These are phyloP conservation scores for Populus tremula DNA, from an alignment of 345 rosid species.

Conservation along the genomic window DNA sequence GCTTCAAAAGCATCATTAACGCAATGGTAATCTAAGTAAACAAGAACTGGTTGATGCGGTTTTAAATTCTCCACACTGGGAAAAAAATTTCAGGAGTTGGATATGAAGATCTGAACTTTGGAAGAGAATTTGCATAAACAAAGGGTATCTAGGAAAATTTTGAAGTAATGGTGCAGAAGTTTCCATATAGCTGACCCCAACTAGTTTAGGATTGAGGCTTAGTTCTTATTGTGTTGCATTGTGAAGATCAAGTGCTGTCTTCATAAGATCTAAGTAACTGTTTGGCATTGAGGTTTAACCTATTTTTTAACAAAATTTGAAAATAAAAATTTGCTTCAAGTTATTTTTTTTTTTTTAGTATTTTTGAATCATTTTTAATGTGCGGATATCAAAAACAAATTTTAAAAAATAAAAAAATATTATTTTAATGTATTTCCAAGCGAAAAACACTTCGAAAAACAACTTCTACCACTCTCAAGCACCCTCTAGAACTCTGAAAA, in stretches of 20 bases:
- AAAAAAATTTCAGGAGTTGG: neutral
- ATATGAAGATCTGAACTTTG: neutral
- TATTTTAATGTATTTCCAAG: no score
- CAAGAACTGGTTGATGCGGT: neutral
- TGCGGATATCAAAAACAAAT: no score
- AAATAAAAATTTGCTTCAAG: no score
- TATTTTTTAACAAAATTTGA: no score
- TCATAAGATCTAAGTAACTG: no score
- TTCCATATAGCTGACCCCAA: neutral
- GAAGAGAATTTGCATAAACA: neutral
- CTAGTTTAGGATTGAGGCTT: neutral
- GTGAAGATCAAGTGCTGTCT: no score
- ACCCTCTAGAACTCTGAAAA: neutral
- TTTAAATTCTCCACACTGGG: neutral
- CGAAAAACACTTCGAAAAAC: no score
- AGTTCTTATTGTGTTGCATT: neutral
- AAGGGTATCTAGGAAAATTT: neutral
- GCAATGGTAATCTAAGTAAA: neutral
- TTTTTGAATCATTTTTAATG: no score
- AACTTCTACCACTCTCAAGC: neutral
- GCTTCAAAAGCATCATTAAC: neutral
- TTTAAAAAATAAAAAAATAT: no score
- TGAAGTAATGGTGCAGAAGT: neutral
- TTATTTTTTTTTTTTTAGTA: no score
- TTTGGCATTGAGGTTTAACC: no score